Evolutionary conservation across 495 filamentous ascomycete species (phyloP).

Genomic region (Lophiotrema nucula): DNA sequence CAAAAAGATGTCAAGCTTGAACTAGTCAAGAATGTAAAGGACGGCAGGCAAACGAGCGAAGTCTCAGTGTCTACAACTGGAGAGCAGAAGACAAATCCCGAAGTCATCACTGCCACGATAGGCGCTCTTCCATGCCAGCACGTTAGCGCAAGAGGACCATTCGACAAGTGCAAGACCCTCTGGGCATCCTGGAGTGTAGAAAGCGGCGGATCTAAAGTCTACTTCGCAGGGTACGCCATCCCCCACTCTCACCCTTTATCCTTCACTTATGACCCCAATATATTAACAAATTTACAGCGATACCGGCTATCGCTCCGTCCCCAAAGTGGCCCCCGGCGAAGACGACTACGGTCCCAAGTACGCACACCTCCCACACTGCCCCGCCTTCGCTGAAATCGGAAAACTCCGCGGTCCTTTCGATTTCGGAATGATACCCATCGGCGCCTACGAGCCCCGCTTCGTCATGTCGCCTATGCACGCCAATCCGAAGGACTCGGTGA

Average conservation of each 20-base stretch:
- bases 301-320: constrained; percentile 80
- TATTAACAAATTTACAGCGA: constrained; percentile 40
- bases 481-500: constrained; percentile 82
- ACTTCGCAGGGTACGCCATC: constrained; percentile 60
- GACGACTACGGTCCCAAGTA: constrained; percentile 74
- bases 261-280: background rate
- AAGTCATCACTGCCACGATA: constrained; percentile 68
- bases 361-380: constrained; percentile 74
- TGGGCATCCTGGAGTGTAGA: constrained; percentile 86
- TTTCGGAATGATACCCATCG: constrained; percentile 91
- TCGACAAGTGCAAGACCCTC: constrained; percentile 71
- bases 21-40: constrained; percentile 14
- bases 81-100: constrained; percentile 9
- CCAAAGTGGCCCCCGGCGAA: constrained; percentile 56
- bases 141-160: constrained; percentile 62
- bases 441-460: constrained; percentile 78
- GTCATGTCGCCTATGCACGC: constrained; percentile 68
- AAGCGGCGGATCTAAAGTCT: constrained; percentile 71
- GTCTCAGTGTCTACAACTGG: background rate
- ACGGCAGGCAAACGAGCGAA: background rate
- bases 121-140: constrained; percentile 87
- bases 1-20: constrained; percentile 66
- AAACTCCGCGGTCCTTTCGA: constrained; percentile 82
- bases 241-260: constrained; percentile 1
- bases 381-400: constrained; percentile 86